A percentile compares a stretch with the other conserved stretches of the same genome.
phyloP scores from a whole-genome alignment of 805 yeast genomes.

The Jamesozyma spencerorum region DNA sequence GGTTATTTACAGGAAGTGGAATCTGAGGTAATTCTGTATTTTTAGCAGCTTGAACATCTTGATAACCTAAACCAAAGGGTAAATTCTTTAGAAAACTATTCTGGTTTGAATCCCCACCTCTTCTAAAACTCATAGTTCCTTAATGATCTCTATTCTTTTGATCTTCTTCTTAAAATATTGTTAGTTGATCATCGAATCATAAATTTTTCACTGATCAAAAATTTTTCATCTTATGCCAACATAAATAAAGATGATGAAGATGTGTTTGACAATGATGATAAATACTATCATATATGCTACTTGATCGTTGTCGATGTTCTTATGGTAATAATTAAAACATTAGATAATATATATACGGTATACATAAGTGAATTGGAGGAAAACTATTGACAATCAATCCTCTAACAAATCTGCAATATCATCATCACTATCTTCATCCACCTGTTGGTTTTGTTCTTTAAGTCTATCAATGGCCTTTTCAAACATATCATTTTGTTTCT shows the following conservation, averaged over 20 bases:
- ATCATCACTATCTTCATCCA: constrained; percentile 46
- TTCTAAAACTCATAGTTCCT: constrained; percentile 43
- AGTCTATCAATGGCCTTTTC: constrained; percentile 40
- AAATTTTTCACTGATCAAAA: neutral
- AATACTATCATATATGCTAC: no score
- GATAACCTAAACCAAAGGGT: constrained; percentile 68
- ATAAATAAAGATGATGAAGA: no score
- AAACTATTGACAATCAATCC: no score
- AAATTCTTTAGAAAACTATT: constrained; percentile 34
- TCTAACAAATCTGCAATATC: constrained; percentile 64
- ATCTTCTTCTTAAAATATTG: neutral
- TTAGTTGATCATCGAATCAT: neutral
- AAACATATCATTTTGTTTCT: constrained; percentile 45
- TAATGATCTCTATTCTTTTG: neutral
- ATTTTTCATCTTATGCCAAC: constrained; percentile 1
- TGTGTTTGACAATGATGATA: no score
- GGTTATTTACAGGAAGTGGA: constrained; percentile 58
- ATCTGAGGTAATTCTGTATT: constrained; percentile 34
- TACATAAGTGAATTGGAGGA: no score
- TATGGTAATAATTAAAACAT: no score
- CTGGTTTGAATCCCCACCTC: constrained; percentile 34
- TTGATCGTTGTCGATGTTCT: no score
- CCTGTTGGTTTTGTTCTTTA: constrained; percentile 35
- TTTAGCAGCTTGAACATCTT: constrained; percentile 41
- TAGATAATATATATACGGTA: no score